Base-by-base conservation (phyloP, 345 rosid genomes). In the Durio zibethinus region DNA sequence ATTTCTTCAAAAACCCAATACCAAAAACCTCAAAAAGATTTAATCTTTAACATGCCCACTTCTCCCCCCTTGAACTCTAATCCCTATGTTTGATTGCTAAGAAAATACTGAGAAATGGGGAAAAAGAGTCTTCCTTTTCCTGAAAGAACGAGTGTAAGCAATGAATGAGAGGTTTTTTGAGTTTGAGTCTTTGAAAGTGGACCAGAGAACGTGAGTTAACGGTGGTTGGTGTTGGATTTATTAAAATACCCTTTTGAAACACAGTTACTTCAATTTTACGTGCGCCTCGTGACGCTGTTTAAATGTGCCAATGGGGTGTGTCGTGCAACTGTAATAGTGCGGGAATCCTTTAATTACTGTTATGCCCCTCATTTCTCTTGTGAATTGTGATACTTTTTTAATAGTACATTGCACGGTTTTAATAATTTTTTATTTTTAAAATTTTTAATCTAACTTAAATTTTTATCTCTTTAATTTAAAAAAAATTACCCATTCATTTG, bases 271-370 rank as follows among this genome's bases (percentile, higher is more conserved):
- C 2, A 11, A 52, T 31, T 43, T 6, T 38, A 75, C 78, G 71
- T 75, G 78, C 33, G 76, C 8, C 61, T 48, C 15, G 80, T 25
- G 78, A 81, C 65, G 70, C 75, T 72, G 25, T 27, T 47, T 73
- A n/a, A 60, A 20, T 40, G 76, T 35, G 25, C 11, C 3, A 48
- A 31, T 20, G 11, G 25, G 16, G 23, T 31, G 27, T 20, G 42
- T 27, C 56, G 56, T 69, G 57, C n/a, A n/a, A n/a, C n/a, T n/a
- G n/a, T 11, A 50, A 71, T 71, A 31, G 45, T 71, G 60, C 18
- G 61, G 43, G 60, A 71, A 31, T 1, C 25, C 0, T 47, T 11
- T 68, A 81, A 77, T 81, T 76, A 81, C 83, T n/a, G 43, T 40
- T 12, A 0, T 71, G 2, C 35, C 83, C 76, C 73, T 50, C 54